These are phyloP conservation scores for Podospora pseudoanserina DNA, from an alignment of 495 filamentous ascomycete genomes.

Conservation along the genomic window DNA sequence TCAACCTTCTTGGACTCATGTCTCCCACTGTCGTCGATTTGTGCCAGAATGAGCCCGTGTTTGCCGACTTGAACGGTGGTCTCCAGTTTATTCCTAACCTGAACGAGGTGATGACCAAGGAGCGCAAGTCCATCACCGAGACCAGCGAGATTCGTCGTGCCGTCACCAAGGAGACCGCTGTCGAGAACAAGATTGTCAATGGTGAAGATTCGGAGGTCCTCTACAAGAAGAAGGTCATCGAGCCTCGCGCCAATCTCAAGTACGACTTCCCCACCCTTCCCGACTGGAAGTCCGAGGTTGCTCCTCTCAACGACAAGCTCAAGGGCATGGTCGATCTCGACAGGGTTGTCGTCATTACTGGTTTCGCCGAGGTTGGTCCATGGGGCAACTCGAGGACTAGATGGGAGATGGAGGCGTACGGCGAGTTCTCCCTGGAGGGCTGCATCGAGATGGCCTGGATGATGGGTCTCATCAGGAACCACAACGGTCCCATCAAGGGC, in stretches of 20 bases:
- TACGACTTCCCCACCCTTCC: conserved; percentile 88
- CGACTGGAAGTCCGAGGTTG: conserved; percentile 85
- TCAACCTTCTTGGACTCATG: conserved; percentile 97
- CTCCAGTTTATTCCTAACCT: conserved; percentile 96
- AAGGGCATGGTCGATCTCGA: conserved; percentile 99
- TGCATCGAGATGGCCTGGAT: conserved; percentile 99
- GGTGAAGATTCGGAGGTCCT: conserved; percentile 86
- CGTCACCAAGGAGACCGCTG: conserved; percentile 90
- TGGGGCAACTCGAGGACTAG: conserved; percentile 98
- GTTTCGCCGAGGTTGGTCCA: conserved; percentile 92
- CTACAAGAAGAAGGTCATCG: conserved; percentile 89
- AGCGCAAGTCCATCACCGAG: conserved; percentile 88
- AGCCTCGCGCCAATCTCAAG: conserved; percentile 96
- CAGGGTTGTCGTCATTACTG: conserved; percentile 95
- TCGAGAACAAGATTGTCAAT: conserved; percentile 97
- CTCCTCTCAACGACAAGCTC: conserved; percentile 78
- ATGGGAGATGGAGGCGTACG: conserved; percentile 98
- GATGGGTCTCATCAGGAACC: conserved; percentile 98
- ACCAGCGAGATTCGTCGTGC: conserved; percentile 90
- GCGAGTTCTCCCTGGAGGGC: conserved; percentile 94
- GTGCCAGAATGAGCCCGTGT: conserved; percentile 93
- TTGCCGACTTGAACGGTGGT: conserved; percentile 94
- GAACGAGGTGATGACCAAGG: conserved; percentile 86
- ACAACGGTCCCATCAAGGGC: conserved; percentile 97
- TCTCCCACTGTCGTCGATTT: conserved; percentile 89